A percentile compares a stretch with the other conserved stretches of the same genome.
Conservation (phyloP, 139 green algal genomes). For the Haematococcus lacustris region DNA sequence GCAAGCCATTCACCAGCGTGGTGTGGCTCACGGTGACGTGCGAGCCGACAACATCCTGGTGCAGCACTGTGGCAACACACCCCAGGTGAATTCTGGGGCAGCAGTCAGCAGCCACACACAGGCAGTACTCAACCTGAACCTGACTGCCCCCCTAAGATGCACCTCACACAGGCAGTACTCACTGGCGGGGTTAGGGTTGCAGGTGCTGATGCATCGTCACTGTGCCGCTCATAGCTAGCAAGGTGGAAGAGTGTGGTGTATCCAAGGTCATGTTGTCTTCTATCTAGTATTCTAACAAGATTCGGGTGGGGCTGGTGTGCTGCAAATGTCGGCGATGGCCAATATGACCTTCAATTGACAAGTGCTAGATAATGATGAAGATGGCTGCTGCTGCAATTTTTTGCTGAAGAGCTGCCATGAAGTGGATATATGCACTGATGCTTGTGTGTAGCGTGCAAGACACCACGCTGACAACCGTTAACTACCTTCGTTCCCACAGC, state of each 20-base stretch:
- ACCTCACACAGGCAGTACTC: not conserved
- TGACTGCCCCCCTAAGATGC: too few species aligned
- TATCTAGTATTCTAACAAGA: too few species aligned
- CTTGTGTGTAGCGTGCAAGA: too few species aligned
- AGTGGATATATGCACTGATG: not conserved
- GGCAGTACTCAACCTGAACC: too few species aligned
- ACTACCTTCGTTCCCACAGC: too few species aligned
- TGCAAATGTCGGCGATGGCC: too few species aligned
- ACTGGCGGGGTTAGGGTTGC: not conserved
- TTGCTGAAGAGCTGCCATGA: not conserved
- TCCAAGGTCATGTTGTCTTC: not conserved
- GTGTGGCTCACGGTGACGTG: not conserved
- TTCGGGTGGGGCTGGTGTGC: too few species aligned
- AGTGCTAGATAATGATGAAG: too few species aligned
- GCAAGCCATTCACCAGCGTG: not conserved
- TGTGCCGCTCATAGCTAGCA: not conserved
- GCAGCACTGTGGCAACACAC: not conserved
- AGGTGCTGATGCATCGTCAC: not conserved
- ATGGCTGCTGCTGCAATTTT: too few species aligned
- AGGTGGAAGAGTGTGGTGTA: not conserved
- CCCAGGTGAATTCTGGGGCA: not conserved
- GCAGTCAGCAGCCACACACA: too few species aligned
- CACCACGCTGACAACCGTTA: too few species aligned
- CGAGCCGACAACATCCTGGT: not conserved
- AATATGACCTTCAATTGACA: too few species aligned